Evolutionary conservation across 176 grass and related monocot genomes (phyloP).

Genomic region (Puccinellia tenuiflora): DNA sequence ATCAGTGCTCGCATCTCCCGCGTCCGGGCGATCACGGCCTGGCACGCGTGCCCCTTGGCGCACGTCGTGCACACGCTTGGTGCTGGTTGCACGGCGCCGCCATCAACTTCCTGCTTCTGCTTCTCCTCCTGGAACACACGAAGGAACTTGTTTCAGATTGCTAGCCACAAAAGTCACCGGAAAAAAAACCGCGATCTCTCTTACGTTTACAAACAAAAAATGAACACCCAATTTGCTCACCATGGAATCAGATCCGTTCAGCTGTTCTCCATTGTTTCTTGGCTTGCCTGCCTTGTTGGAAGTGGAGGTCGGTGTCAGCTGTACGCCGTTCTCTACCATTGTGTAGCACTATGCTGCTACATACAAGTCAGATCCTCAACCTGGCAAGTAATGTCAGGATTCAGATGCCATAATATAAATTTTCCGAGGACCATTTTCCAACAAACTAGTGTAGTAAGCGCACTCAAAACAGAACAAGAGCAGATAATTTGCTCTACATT

Average conservation of each 20-base stretch:
- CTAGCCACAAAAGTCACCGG: no score
- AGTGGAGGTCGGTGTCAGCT: conserved; percentile 30
- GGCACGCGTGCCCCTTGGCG: conserved; percentile 56
- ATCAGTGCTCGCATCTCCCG: conserved; percentile 68
- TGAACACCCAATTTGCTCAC: conserved; percentile 19
- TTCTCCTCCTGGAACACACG: conserved; percentile 22
- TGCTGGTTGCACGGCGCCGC: conserved; percentile 11
- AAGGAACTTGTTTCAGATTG: neutral
- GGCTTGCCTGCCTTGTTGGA: conserved; percentile 27
- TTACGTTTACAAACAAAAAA: neutral
- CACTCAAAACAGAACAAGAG: neutral
- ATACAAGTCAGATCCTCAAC: neutral
- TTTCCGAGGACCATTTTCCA: neutral
- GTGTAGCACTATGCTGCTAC: conserved; percentile 7
- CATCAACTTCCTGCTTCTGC: neutral
- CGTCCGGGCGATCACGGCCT: conserved; percentile 49
- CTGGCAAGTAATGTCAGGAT: conserved; percentile 6
- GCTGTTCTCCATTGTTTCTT: conserved; percentile 26
- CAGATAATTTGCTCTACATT: neutral
- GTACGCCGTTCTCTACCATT: conserved; percentile 37
- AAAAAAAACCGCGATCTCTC: neutral
- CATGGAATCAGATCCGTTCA: conserved; percentile 20
- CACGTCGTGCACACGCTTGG: conserved; percentile 47
- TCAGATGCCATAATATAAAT: neutral
- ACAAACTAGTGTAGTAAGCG: no score